These are phyloP conservation scores for Botryosphaeria dothidea DNA, from an alignment of 2,329 filamentous ascomycete genomes.

Conservation along the genomic window DNA sequence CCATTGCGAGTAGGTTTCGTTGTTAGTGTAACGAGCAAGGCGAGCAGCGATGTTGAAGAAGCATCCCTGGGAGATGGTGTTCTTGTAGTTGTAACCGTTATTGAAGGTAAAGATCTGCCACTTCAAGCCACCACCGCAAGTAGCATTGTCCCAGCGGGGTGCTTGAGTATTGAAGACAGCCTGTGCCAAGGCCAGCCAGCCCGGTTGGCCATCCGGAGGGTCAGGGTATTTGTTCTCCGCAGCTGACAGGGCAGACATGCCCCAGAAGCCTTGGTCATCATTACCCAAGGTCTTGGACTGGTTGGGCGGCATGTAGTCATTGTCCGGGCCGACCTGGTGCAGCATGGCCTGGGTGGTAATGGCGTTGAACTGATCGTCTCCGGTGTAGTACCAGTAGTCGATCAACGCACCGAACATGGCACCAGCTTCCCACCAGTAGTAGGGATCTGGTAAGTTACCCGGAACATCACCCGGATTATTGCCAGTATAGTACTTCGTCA, in stretches of 20 bases:
- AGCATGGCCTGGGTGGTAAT: slow-evolving; percentile 59
- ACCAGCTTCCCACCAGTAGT: slow-evolving; percentile 47
- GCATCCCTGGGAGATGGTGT: slow-evolving; percentile 59
- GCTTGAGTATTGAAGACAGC: slow-evolving; percentile 80
- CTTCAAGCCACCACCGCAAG: slow-evolving; percentile 73
- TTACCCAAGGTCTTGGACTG: slow-evolving; percentile 49
- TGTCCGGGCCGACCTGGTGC: slow-evolving; percentile 70
- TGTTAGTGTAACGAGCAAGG: slow-evolving; percentile 75
- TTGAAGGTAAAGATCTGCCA: slow-evolving; percentile 88
- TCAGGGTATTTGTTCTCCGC: slow-evolving; percentile 53
- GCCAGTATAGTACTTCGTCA: slow-evolving; percentile 19
- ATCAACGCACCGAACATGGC: slow-evolving; percentile 43
- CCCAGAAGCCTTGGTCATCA: slow-evolving; percentile 62
- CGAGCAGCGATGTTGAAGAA: slow-evolving; percentile 65
- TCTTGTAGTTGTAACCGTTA: slow-evolving; percentile 64
- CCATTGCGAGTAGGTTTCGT: slow-evolving; percentile 77
- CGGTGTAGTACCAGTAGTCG: slow-evolving; percentile 47
- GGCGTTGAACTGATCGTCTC: slow-evolving; percentile 40
- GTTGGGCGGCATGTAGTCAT: slow-evolving; percentile 65
- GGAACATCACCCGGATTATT: slow-evolving; percentile 18
- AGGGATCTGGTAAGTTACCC: slow-evolving; percentile 53
- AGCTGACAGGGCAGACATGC: slow-evolving; percentile 58
- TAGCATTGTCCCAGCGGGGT: slow-evolving; percentile 65
- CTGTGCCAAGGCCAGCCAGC: slow-evolving; percentile 78
- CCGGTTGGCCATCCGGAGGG: slow-evolving; percentile 47